Conservation (phyloP, 2,329 filamentous ascomycete species). For the Xylaria arbuscula region DNA sequence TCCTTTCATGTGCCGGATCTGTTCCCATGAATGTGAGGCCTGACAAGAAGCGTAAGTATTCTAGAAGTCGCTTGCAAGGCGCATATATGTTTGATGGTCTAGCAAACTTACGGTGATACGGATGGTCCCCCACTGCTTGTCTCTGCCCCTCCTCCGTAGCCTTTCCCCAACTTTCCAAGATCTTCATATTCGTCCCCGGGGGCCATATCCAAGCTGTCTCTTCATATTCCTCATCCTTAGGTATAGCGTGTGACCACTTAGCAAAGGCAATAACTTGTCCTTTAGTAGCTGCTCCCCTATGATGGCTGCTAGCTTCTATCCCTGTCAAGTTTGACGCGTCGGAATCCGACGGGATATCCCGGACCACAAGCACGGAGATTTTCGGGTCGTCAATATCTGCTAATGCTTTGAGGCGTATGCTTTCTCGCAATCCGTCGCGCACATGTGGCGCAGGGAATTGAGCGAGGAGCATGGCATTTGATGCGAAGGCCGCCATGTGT, state of each 20-base stretch:
- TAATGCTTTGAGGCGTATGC: slow-evolving; percentile 39
- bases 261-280: slow-evolving; percentile 42
- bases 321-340: neutral
- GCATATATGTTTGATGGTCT: neutral
- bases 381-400: slow-evolving; percentile 44
- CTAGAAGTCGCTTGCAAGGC: neutral
- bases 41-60: slow-evolving; percentile 10
- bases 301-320: neutral
- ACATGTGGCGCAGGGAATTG: slow-evolving; percentile 41
- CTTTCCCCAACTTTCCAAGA: slow-evolving; percentile 37
- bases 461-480: slow-evolving; percentile 45
- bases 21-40: slow-evolving; percentile 46
- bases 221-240: slow-evolving; percentile 30
- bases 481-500: slow-evolving; percentile 44
- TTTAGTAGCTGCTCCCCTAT: neutral
- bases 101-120: slow-evolving; percentile 43
- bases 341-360: slow-evolving; percentile 4
- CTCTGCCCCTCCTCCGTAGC: slow-evolving; percentile 36
- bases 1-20: slow-evolving; percentile 37
- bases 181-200: slow-evolving; percentile 38
- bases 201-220: slow-evolving; percentile 46
- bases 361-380: slow-evolving; percentile 41
- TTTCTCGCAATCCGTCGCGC: slow-evolving; percentile 33
- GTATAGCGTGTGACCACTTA: slow-evolving; percentile 44
- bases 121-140: slow-evolving; percentile 31